Base-by-base conservation (phyloP, 371 early-diverging fungal species). In the Mucor circinelloides region DNA sequence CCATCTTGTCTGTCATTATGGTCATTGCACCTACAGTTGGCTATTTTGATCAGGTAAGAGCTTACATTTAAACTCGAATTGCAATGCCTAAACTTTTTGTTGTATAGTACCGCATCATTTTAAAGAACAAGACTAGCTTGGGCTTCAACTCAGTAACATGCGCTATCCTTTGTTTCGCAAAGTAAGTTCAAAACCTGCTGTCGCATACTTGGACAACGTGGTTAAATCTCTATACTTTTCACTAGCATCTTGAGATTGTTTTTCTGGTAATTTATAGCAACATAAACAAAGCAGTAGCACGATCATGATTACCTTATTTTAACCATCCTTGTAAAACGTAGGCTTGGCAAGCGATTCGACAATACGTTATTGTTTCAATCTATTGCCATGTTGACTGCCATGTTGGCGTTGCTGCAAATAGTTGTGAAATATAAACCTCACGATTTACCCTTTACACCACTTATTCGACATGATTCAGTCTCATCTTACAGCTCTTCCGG, bases 301-400 rank as follows among this genome's bases (percentile, higher is more conserved):
- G 52, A 60, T 61, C 25, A 63, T 21, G 3, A 19, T 21, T 30
- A 21, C 31, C 23, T 34, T 4, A 50, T 50, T 50, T 10, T 50
- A 13, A 58, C 48, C 9, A 9, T 28, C 32, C n/a, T 60, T 42
- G 17, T 44, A 34, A 19, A 13, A 12, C n/a, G 21, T 59, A 83
- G 83, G 83, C 64, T 85, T 28, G 85, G 86, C 13, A 79, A 81
- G 67, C 76, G 87, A 64, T 90, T 90, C 71, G 90, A 87, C 63
- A 69, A 48, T 2, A 85, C 85, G 2, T 71, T 88, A 19, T 58
- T 90, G 7, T 80, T 77, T 31, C 90, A 90, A 61, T 88, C 89
- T 12, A 82, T 90, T 63, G 68, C 85, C 19, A 90, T 90, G 90
- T 81, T 88, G 12, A 34, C 77, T 10, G 82, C 86, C 0, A 87